phyloP scores from a whole-genome alignment of 2,329 filamentous ascomycete genomes.

The Thyridium curvatum region DNA sequence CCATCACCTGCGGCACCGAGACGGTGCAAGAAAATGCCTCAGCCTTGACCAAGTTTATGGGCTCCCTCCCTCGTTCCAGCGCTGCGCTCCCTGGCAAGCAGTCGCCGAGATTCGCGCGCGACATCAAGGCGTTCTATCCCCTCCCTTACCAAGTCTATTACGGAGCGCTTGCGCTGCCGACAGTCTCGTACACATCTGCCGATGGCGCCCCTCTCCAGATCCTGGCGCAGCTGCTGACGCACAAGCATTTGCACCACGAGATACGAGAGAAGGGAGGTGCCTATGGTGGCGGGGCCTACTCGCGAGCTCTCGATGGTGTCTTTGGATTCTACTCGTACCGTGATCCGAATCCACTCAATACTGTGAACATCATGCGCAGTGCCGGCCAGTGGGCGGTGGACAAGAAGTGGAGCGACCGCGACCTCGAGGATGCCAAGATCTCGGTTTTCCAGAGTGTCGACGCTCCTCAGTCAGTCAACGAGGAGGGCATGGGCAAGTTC shows the following conservation, averaged over 20 bases:
- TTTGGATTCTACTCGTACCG: conserved; percentile 97
- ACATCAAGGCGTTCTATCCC: conserved; percentile 80
- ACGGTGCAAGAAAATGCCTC: conserved; percentile 64
- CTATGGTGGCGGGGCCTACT: conserved; percentile 87
- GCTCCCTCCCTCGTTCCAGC: conserved; percentile 39
- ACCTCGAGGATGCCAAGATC: conserved; percentile 94
- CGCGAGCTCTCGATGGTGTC: conserved; percentile 70
- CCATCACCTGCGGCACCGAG: conserved; percentile 78
- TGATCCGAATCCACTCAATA: conserved; percentile 90
- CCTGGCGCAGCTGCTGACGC: conserved; percentile 84
- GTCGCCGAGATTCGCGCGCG: conserved; percentile 30
- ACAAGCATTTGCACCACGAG: conserved; percentile 95
- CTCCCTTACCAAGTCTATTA: conserved; percentile 98
- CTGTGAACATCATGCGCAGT: conserved; percentile 74
- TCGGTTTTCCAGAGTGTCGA: conserved; percentile 90
- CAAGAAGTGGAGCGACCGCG: conserved; percentile 72
- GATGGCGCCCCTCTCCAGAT: conserved; percentile 79
- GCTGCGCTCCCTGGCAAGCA: conserved; percentile 26
- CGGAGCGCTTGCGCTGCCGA: conserved; percentile 74
- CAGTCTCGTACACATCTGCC: conserved; percentile 72
- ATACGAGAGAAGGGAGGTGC: conserved; percentile 97
- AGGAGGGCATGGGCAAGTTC: conserved; percentile 83
- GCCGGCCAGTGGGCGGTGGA: conserved; percentile 80
- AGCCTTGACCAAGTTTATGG: conserved; percentile 66
- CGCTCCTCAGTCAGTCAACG: conserved; percentile 78